phyloP scores from a whole-genome alignment of 208 protist genomes.

The Zelonia costaricensis region DNA sequence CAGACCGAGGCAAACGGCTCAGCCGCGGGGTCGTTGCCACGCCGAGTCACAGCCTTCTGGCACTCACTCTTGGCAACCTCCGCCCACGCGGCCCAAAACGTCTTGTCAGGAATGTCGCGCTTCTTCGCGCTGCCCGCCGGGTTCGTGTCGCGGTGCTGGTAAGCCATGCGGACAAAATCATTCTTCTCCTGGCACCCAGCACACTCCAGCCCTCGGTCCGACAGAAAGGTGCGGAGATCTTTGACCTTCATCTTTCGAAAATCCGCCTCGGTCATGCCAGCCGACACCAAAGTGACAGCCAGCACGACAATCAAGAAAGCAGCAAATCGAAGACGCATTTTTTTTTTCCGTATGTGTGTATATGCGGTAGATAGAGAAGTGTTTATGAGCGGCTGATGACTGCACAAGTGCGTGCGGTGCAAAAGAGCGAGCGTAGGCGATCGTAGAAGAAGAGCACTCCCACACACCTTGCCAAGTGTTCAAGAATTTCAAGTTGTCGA shows the following conservation, averaged over 20 bases:
- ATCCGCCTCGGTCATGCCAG: slow-evolving; percentile 51
- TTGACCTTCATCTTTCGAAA: slow-evolving; percentile 91
- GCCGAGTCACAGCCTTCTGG: slow-evolving; percentile 40
- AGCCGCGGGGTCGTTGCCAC: slow-evolving; percentile 39
- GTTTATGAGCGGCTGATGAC: no score
- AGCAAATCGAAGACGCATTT: neutral
- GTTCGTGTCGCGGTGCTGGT: slow-evolving; percentile 67
- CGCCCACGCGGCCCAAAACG: slow-evolving; percentile 84
- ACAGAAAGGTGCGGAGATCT: slow-evolving; percentile 80
- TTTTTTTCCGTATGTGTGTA: neutral
- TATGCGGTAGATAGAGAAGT: neutral
- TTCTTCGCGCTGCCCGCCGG: slow-evolving; percentile 48
- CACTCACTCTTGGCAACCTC: slow-evolving; percentile 52
- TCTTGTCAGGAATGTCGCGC: slow-evolving; percentile 58
- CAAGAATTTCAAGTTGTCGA: no score
- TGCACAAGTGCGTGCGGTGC: no score
- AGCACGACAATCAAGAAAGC: slow-evolving; percentile 16
- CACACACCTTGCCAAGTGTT: no score
- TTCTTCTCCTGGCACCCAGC: slow-evolving; percentile 84
- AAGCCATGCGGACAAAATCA: slow-evolving; percentile 85
- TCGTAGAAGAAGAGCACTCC: no score
- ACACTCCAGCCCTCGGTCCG: slow-evolving; percentile 73
- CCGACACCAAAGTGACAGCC: slow-evolving; percentile 20
- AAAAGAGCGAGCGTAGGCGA: no score
- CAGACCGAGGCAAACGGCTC: slow-evolving; percentile 61